These are phyloP conservation scores for Mycoemilia scoparia DNA, from an alignment of 192 early-diverging fungal genomes.

Conservation along the genomic window DNA sequence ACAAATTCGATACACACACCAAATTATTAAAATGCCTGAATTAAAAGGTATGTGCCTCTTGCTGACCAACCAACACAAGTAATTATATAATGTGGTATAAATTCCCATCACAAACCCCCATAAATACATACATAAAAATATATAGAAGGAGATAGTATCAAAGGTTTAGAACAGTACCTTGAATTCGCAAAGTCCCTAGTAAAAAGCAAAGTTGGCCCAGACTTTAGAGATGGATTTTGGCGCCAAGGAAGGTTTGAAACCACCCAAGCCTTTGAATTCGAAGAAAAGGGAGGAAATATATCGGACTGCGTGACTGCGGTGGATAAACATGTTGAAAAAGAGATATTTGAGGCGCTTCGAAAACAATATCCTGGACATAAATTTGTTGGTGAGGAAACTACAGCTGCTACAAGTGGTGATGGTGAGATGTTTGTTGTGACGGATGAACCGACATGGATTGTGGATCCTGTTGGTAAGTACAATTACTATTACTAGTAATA, in stretches of 20 bases:
- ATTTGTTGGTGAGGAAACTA: conserved; percentile 83
- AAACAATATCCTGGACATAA: conserved; percentile 42
- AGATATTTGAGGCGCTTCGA: conserved; percentile 41
- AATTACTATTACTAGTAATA: no score
- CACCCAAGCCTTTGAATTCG: conserved; percentile 10
- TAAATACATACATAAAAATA: no score
- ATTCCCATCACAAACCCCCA: no score
- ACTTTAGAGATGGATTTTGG: conserved; percentile 26
- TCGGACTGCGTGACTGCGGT: conserved; percentile 55
- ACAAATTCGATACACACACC: no score
- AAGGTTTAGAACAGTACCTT: no score
- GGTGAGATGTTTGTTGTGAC: conserved; percentile 34
- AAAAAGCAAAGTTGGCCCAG: conserved; percentile 20
- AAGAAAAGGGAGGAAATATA: conserved; percentile 14
- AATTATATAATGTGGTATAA: no score
- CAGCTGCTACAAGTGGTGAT: conserved; percentile 26
- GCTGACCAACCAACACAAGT: no score
- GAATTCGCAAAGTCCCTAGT: no score
- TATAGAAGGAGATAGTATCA: no score
- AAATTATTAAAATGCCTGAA: no score
- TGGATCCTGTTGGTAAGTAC: no score
- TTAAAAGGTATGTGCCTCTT: no score
- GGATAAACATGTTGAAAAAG: conserved; percentile 62
- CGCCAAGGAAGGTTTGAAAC: conserved; percentile 18
- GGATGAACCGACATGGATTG: conserved; percentile 70